Evolutionary conservation across 192 early-diverging fungal species (phyloP).

Genomic region (Coemansia sp.): DNA sequence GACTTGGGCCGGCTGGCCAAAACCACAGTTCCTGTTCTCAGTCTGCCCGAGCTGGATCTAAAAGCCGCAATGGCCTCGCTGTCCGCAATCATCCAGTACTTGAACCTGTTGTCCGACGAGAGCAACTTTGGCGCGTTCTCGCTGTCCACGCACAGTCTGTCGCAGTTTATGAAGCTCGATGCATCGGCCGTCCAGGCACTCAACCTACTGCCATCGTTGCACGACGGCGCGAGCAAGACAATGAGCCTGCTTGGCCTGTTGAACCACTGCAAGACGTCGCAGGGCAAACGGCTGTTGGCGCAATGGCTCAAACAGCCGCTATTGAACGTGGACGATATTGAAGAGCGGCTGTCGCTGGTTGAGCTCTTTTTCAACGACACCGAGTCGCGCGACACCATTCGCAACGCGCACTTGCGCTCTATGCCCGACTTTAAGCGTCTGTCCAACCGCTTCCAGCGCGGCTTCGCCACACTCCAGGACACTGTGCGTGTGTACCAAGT

Average conservation of each 20-base stretch:
- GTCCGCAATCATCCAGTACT: conserved; percentile 33
- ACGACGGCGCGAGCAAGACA: conserved; percentile 62
- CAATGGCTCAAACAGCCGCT: conserved; percentile 94
- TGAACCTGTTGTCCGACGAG: conserved; percentile 71
- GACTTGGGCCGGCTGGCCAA: conserved; percentile 80
- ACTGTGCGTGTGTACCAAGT: conserved; percentile 90
- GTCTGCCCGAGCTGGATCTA: conserved; percentile 61
- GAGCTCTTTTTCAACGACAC: conserved; percentile 65
- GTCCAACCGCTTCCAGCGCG: conserved; percentile 78
- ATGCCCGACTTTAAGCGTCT: conserved; percentile 91
- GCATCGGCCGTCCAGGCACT: conserved; percentile 84
- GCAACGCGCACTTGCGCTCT: conserved; percentile 73
- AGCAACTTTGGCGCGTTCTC: conserved; percentile 77
- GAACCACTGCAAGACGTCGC: conserved; percentile 86
- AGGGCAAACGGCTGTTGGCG: conserved; percentile 79
- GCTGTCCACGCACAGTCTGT: conserved; percentile 70
- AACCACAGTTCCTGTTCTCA: conserved; percentile 61
- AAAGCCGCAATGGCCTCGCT: conserved; percentile 31
- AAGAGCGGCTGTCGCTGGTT: conserved; percentile 71
- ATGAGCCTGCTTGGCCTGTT: conserved; percentile 81
- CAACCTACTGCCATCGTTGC: conserved; percentile 76
- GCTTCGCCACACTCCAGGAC: conserved; percentile 79
- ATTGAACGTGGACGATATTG: conserved; percentile 70
- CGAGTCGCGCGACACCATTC: conserved; percentile 61
- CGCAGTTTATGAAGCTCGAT: conserved; percentile 91